phyloP scores from a whole-genome alignment of 108 stramenopile genomes.

The Nitzschia sp. region DNA sequence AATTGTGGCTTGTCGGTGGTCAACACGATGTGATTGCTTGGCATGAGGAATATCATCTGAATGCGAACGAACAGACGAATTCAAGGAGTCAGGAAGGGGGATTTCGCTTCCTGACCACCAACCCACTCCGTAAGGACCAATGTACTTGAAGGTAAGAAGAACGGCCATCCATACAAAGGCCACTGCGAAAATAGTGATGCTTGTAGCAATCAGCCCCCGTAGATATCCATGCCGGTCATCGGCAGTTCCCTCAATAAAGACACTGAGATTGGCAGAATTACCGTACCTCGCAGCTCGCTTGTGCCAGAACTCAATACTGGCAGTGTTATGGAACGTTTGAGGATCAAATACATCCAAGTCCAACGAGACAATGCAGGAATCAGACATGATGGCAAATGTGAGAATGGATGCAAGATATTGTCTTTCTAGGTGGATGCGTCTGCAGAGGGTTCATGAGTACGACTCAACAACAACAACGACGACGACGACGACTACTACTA shows the following conservation, averaged over 20 bases:
- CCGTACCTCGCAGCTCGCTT: conserved; percentile 1
- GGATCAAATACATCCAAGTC: background rate
- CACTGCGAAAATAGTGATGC: conserved; percentile 1
- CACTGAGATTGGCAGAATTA: background rate
- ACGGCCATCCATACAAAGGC: background rate
- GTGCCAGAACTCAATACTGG: conserved; percentile 11
- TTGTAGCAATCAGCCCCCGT: background rate
- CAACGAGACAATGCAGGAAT: too few relatives aligned
- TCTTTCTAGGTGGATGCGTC: too few relatives aligned
- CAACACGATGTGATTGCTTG: too few relatives aligned
- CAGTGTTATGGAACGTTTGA: conserved; percentile 3
- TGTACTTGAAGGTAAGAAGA: background rate
- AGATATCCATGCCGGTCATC: background rate
- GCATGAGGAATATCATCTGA: too few relatives aligned
- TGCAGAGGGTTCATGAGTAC: too few relatives aligned
- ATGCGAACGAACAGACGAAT: background rate
- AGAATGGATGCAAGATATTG: too few relatives aligned
- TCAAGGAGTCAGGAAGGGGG: background rate
- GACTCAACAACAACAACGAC: too few relatives aligned
- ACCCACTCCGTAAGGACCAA: conserved; percentile 5
- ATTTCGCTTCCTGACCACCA: background rate
- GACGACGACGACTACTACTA: too few relatives aligned
- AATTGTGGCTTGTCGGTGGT: too few relatives aligned
- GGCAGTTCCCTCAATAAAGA: background rate
- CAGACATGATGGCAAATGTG: too few relatives aligned